Evolutionary conservation across 805 yeast genomes (phyloP), one percentile per base, ranked within the genome.

Genomic region (Jamesozyma piceae): DNA sequence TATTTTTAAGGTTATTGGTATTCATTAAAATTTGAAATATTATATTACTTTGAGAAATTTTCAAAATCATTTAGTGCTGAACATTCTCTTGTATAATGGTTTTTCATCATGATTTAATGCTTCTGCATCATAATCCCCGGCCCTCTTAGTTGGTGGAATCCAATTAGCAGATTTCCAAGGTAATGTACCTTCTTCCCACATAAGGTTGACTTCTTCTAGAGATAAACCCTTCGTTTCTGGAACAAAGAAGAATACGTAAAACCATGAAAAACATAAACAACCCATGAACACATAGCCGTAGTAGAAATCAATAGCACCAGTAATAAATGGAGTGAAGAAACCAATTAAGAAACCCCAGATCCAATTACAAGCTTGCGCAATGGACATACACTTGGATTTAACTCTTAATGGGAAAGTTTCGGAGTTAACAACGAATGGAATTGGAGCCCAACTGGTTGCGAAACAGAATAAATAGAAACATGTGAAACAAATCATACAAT

Each of bases 141-240:
- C 49, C 49, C 55, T 52, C 54, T 54, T 42, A 43, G 62, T 41
- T 35, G 74, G 68, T 49, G 80, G 78, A 42, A 63, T 68, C 37
- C 37, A 35, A 22, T 35, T 29, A 14, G 22, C 15, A 9, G 37
- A 35, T 22, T 35, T 35, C 37, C 37, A 35, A 14, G 37, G 37
- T 35, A 35, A 35, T 14, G 37, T 35, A 35, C 37, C 37, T 35
- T 35, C 37, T 35, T 35, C 37, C 37, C 37, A 35, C 26, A 35
- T 19, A 5, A 15, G 14, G 28, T 35, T 35, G 37, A 35, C 37
- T 35, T 82, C 85, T 65, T 83, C 90, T 60, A 83, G 73, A 39
- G 82, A 71, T 57, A 82, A 73, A 48, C 89, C 90, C 67, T 75
- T 77, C 43, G 92, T 83, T 64, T 81, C 87, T 55, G 77, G 77